phyloP scores from a whole-genome alignment of 306 rosid genomes.

The Lathyrus sativus region DNA sequence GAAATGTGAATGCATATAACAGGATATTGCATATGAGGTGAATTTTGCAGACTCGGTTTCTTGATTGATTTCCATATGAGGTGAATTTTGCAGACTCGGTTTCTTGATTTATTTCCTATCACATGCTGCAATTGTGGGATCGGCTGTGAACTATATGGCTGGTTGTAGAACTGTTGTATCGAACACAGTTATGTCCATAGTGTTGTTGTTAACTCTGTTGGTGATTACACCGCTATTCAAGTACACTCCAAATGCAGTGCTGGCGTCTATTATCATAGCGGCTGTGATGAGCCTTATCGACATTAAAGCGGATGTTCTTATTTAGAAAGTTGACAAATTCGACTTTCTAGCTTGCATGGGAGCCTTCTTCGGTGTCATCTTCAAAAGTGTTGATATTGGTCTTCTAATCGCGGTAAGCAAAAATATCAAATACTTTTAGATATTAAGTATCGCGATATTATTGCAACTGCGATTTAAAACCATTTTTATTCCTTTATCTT shows the following conservation, averaged over 20 bases:
- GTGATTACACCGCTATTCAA: no score
- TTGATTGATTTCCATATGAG: no score
- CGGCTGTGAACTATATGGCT: no score
- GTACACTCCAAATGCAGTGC: conserved; percentile 89
- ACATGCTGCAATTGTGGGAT: no score
- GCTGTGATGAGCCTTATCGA: conserved; percentile 63
- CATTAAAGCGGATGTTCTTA: conserved; percentile 50
- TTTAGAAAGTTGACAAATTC: conserved; percentile 79
- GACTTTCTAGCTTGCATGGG: conserved; percentile 88
- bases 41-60: no score
- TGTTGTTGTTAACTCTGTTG: no score
- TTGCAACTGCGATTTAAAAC: neutral
- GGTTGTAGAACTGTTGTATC: no score
- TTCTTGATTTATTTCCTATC: no score
- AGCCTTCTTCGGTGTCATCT: conserved; percentile 88
- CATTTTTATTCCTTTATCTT: neutral
- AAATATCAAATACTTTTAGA: neutral
- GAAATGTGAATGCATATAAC: no score
- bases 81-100: no score
- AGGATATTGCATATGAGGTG: no score
- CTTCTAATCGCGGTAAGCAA: conserved; percentile 67
- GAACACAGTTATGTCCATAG: no score
- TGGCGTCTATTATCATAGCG: conserved; percentile 81
- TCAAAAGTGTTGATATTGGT: conserved; percentile 75
- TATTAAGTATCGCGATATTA: neutral